Evolutionary conservation across 2,329 filamentous ascomycete genomes (phyloP).

Genomic region (Nemania bipapillata): DNA sequence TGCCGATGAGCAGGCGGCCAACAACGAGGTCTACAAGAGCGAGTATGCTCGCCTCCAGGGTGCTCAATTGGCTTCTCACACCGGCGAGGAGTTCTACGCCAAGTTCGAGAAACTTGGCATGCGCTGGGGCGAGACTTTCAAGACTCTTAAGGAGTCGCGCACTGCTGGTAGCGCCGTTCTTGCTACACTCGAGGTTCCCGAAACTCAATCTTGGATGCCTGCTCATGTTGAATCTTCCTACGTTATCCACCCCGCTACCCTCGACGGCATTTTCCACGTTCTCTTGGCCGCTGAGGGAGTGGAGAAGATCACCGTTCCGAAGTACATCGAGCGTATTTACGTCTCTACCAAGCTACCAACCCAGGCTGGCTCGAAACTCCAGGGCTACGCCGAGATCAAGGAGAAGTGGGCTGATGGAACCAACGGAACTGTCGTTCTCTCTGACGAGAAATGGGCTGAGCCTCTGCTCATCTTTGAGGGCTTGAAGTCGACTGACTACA

Average conservation of each 20-base stretch:
- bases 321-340: conserved; percentile 48
- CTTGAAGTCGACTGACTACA: conserved; percentile 46
- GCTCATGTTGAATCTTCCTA: conserved; percentile 44
- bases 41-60: conserved; percentile 43
- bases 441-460: conserved; percentile 47
- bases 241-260: conserved; percentile 44
- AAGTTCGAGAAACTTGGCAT: conserved; percentile 47
- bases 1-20: conserved; percentile 41
- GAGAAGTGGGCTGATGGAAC: conserved; percentile 48
- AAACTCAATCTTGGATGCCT: conserved; percentile 46
- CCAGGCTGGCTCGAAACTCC: conserved; percentile 40
- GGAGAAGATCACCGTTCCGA: conserved; percentile 44
- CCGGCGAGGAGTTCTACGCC: conserved; percentile 44
- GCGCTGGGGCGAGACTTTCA: conserved; percentile 46
- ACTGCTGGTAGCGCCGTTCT: conserved; percentile 39
- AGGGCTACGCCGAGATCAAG: conserved; percentile 47
- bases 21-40: conserved; percentile 42
- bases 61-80: conserved; percentile 38
- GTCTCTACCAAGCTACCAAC: conserved; percentile 46
- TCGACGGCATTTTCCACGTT: conserved; percentile 47
- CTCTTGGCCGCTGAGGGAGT: conserved; percentile 47
- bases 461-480: conserved; percentile 48
- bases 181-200: conserved; percentile 44
- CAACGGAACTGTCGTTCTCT: conserved; percentile 47
- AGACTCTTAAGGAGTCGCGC: conserved; percentile 42